phyloP scores from a whole-genome alignment of 139 green algal species.

The Chlamydomonas asymmetrica region DNA sequence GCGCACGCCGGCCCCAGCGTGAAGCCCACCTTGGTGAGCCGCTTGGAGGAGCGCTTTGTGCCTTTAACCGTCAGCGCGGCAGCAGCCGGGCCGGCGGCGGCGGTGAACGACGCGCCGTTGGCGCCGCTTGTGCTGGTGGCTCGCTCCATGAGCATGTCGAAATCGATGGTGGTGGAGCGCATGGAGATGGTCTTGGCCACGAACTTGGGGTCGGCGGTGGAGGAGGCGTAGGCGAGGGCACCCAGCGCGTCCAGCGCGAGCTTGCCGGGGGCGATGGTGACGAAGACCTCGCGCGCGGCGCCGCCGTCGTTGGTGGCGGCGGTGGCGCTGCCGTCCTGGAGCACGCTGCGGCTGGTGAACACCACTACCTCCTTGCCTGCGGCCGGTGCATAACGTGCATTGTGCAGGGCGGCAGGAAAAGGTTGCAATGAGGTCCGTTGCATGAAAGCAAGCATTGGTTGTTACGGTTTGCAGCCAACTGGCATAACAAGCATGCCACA shows the following conservation, averaged over 20 bases:
- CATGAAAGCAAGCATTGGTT: too few relatives aligned
- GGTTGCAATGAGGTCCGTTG: too few relatives aligned
- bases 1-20: conserved; percentile 54
- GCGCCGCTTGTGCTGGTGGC: too few relatives aligned
- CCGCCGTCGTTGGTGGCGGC: background rate
- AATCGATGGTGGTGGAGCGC: conserved; percentile 52
- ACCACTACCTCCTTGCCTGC: conserved; percentile 58
- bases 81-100: too few relatives aligned
- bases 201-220: conserved; percentile 31
- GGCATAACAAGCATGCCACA: too few relatives aligned
- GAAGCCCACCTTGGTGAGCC: conserved; percentile 73
- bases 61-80: too few relatives aligned
- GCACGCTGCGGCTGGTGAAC: conserved; percentile 43
- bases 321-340: background rate
- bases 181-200: conserved; percentile 54
- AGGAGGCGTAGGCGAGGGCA: conserved; percentile 32
- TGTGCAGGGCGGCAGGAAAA: too few relatives aligned
- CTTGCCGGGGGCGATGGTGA: conserved; percentile 49
- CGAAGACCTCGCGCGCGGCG: conserved; percentile 48
- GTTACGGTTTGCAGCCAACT: too few relatives aligned
- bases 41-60: conserved; percentile 14
- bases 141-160: conserved; percentile 46
- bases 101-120: too few relatives aligned
- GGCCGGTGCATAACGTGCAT: background rate
- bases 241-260: conserved; percentile 47